These are phyloP conservation scores for Daldinia sp. DNA, from an alignment of 2,329 filamentous ascomycete species.

Conservation along the genomic window DNA sequence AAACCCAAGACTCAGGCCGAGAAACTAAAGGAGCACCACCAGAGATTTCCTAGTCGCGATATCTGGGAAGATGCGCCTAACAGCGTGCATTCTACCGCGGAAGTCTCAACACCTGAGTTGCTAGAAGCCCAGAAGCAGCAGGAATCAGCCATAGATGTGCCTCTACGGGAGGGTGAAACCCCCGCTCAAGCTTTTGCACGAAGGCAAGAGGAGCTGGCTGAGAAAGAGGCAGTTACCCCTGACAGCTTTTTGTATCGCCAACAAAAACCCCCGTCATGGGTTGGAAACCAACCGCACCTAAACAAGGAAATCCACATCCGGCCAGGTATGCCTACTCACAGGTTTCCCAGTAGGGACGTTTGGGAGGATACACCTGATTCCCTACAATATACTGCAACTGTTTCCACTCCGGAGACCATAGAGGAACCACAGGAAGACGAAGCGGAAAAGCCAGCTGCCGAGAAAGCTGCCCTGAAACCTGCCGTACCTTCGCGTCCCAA, in stretches of 20 bases:
- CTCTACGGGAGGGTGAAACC: conserved; percentile 58
- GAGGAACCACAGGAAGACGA: conserved; percentile 52
- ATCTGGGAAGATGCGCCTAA: conserved; percentile 96
- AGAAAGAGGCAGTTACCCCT: conserved; percentile 58
- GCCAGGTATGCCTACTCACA: conserved; percentile 62
- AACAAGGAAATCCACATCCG: conserved; percentile 57
- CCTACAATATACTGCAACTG: conserved; percentile 78
- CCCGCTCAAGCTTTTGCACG: conserved; percentile 72
- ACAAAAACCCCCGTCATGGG: conserved; percentile 58
- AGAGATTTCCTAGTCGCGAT: conserved; percentile 89
- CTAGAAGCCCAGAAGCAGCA: conserved; percentile 56
- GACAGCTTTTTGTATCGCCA: conserved; percentile 63
- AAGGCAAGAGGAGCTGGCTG: conserved; percentile 70
- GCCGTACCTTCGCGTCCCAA: conserved; percentile 63
- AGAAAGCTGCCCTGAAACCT: conserved; percentile 61
- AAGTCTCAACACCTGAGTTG: conserved; percentile 82
- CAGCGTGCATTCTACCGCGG: conserved; percentile 80
- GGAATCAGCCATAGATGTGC: conserved; percentile 48
- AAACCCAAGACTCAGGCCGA: conserved; percentile 52
- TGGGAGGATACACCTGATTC: conserved; percentile 96
- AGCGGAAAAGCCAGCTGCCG: conserved; percentile 50
- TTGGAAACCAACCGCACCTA: conserved; percentile 58
- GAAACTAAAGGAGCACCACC: conserved; percentile 64
- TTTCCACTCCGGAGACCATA: conserved; percentile 62
- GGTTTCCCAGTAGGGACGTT: conserved; percentile 90